Evolutionary conservation across 1,284 basidiomycete genomes (phyloP).

Genomic region (Trametes versicolor): DNA sequence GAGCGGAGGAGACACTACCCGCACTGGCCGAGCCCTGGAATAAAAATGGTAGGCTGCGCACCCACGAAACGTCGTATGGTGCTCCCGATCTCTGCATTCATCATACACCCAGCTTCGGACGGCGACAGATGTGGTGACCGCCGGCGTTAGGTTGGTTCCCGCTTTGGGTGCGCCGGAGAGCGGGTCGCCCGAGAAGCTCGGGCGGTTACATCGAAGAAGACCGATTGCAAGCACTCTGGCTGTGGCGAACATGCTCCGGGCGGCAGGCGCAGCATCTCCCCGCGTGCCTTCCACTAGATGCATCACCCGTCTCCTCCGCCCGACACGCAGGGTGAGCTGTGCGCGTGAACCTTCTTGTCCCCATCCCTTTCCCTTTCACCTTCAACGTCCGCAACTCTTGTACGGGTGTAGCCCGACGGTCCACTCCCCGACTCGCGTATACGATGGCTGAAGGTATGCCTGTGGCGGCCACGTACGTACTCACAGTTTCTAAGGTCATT

Average conservation of each 20-base stretch:
- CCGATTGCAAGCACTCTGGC: too few species aligned
- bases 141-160: too few species aligned
- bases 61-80: background rate
- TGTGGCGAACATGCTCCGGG: background rate
- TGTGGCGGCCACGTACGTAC: background rate
- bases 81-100: background rate
- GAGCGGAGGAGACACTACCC: too few species aligned
- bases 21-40: too few species aligned
- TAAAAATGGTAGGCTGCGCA: too few species aligned
- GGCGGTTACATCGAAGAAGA: conserved; percentile 2
- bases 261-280: background rate
- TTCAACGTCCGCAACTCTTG: background rate
- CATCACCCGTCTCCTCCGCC: background rate
- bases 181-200: conserved; percentile 6
- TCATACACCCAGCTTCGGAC: background rate
- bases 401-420: background rate
- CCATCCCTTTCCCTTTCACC: background rate
- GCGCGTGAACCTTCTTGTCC: background rate
- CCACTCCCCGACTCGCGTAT: background rate
- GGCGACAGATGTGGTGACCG: background rate
- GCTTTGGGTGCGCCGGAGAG: background rate
- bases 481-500: background rate
- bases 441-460: background rate
- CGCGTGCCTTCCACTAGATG: background rate
- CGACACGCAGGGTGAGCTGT: background rate